A percentile compares a stretch with the other conserved stretches of the same genome.
phyloP scores from a whole-genome alignment of 805 yeast genomes.

The Blastobotrys americana region DNA sequence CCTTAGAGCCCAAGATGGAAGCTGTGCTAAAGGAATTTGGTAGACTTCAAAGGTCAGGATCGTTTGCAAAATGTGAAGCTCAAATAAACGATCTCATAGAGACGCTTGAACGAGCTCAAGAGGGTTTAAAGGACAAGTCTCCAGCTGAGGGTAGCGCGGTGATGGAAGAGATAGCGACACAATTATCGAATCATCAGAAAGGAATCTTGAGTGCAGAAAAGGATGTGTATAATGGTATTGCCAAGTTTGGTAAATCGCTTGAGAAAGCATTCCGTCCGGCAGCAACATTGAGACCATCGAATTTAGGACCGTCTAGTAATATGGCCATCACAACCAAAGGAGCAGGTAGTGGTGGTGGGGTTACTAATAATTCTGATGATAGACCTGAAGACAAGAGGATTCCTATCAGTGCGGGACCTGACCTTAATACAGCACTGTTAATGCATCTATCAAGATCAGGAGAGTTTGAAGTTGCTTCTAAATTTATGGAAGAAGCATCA shows the following conservation, averaged over 20 bases:
- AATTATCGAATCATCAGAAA: slow-evolving; percentile 11
- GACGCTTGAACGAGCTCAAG: slow-evolving; percentile 23
- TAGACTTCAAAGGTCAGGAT: slow-evolving; percentile 25
- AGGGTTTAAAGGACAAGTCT: slow-evolving; percentile 17
- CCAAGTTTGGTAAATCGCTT: slow-evolving; percentile 28
- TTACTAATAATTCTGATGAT: too few species aligned
- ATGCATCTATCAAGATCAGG: slow-evolving; percentile 44
- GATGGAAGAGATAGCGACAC: slow-evolving; percentile 13
- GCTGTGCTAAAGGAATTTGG: slow-evolving; percentile 29
- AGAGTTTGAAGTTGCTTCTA: slow-evolving; percentile 34
- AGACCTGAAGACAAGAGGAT: slow-evolving; percentile 4
- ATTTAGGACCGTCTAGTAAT: slow-evolving; percentile 1
- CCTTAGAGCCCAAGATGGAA: too few species aligned
- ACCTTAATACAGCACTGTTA: slow-evolving; percentile 38
- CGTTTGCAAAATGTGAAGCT: slow-evolving; percentile 27
- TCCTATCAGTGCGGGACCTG: slow-evolving; percentile 14
- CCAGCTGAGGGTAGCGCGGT: slow-evolving; percentile 6
- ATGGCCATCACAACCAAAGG: too few species aligned
- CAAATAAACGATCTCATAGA: slow-evolving; percentile 28
- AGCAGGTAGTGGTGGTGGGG: too few species aligned
- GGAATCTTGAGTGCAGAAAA: slow-evolving; percentile 25
- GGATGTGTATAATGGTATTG: slow-evolving; percentile 22
- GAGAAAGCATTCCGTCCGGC: slow-evolving; percentile 23
- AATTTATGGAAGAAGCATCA: slow-evolving; percentile 27
- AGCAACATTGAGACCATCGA: slow-evolving; percentile 1